phyloP scores from a whole-genome alignment of 495 filamentous ascomycete genomes.

The Bathelium albidoporum region DNA sequence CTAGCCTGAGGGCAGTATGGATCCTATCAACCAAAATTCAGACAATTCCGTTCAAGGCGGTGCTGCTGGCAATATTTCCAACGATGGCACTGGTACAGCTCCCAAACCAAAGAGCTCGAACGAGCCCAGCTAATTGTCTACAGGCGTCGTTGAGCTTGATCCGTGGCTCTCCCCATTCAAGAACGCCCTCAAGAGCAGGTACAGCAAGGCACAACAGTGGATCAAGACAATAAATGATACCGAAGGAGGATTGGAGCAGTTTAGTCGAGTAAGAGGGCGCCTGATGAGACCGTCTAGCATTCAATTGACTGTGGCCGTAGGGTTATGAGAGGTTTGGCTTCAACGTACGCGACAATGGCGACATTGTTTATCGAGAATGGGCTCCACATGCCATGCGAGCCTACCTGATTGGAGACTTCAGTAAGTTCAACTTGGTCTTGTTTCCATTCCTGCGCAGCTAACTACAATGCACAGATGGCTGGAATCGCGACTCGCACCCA shows the following conservation, averaged over 20 bases:
- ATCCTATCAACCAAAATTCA: constrained; percentile 26
- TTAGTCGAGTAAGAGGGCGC: constrained; percentile 56
- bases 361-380: constrained; percentile 92
- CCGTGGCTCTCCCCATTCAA: constrained; percentile 83
- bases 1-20: constrained; percentile 8
- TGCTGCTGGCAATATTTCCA: constrained; percentile 26
- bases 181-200: constrained; percentile 65
- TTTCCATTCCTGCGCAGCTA: constrained; percentile 3
- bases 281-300: constrained; percentile 16
- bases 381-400: constrained; percentile 79
- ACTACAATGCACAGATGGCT: constrained; percentile 53
- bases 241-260: constrained; percentile 87
- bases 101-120: constrained; percentile 5
- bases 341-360: constrained; percentile 64
- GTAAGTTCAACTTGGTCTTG: constrained; percentile 39
- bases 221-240: constrained; percentile 67
- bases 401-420: constrained; percentile 92
- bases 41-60: constrained; percentile 24
- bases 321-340: constrained; percentile 82
- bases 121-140: constrained; percentile 13
- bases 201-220: constrained; percentile 75
- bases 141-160: constrained; percentile 80
- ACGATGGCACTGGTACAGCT: constrained; percentile 44
- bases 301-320: too few species aligned
- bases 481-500: constrained; percentile 69